A percentile compares a stretch with the other conserved stretches of the same genome.
Evolutionary conservation across 108 stramenopile genomes (phyloP).

Genomic region (Pseudonitzschia multiseries): DNA sequence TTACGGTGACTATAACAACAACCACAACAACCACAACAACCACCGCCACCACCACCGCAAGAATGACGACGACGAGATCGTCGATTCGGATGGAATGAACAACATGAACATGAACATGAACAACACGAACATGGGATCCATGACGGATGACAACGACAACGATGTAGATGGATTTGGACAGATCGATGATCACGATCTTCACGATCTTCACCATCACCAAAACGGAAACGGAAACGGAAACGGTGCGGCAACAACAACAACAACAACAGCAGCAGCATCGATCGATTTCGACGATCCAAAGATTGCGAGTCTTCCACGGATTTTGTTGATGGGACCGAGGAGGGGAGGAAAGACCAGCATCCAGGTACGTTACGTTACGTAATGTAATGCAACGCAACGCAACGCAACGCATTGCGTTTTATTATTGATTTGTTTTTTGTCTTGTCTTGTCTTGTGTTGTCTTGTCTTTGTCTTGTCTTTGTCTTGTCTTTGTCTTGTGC

Average conservation of each 20-base stretch:
- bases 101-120: neutral
- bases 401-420: no score
- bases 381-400: no score
- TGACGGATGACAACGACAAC: neutral
- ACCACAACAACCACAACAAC: neutral
- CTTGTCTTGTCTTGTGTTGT: no score
- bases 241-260: neutral
- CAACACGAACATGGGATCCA: neutral
- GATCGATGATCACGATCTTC: no score
- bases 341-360: constrained; percentile 92
- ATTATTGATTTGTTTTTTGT: no score
- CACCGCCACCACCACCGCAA: neutral
- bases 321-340: constrained; percentile 95
- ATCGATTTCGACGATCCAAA: constrained; percentile 81
- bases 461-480: no score
- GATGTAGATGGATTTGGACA: no score
- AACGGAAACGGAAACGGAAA: neutral
- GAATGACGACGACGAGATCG: neutral
- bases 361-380: constrained; percentile 41
- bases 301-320: constrained; percentile 81
- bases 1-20: constrained; percentile 20
- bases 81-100: constrained; percentile 2
- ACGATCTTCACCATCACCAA: neutral
- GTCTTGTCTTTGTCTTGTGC: no score
- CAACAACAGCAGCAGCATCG: constrained; percentile 8